Base-by-base conservation (phyloP, 169 alveolate genomes). In the Babesia divergens region DNA sequence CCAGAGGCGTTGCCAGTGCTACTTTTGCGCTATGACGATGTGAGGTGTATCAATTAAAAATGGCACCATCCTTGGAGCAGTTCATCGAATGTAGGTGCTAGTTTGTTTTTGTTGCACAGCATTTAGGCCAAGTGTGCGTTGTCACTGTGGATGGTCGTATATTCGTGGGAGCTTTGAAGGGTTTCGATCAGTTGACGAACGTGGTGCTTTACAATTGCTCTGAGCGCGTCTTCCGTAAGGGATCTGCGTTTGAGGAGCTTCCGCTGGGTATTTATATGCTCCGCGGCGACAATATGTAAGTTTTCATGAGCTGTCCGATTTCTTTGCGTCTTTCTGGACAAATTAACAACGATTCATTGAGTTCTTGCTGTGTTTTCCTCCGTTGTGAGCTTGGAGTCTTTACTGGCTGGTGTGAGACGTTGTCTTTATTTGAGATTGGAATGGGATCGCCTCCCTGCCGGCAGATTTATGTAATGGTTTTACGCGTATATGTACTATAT, bases 161-260 rank as follows among this genome's bases (percentile, higher is more conserved):
- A 32, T 94, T 92, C 42, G 91, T 92, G 62, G 97, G 97, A 20
- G 74, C 81, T 28, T 58, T 94, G 53, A 86, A 84, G 60, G 96
- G 96, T 9, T 94, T 93, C 70, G 97, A 94, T 69, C 97, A 94
- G 54, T 67, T 92, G 28, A 92, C 96, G 26, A 94, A 94, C 64
- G 53, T 94, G 64, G 89, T 94, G 22, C 83, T 94, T 35, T 76
- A 85, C 56, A 72, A 93, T 32, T 91, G 97, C 71, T 43, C 46
- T 56, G 97, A 94, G 65, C 84, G 94, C 54, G 92, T 93, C 24
- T 93, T 90, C 71, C 86, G 83, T 68, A 65, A 47, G 24, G 89
- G 84, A 16, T 90, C 90, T 8, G 86, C 91, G 5, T 88, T 84
- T 49, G 96, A 92, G 77, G 84, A 86, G 50, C 76, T 91, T n/a